These are phyloP conservation scores for Chytriomyces hyalinus DNA, from an alignment of 192 early-diverging fungal genomes.

Conservation along the genomic window DNA sequence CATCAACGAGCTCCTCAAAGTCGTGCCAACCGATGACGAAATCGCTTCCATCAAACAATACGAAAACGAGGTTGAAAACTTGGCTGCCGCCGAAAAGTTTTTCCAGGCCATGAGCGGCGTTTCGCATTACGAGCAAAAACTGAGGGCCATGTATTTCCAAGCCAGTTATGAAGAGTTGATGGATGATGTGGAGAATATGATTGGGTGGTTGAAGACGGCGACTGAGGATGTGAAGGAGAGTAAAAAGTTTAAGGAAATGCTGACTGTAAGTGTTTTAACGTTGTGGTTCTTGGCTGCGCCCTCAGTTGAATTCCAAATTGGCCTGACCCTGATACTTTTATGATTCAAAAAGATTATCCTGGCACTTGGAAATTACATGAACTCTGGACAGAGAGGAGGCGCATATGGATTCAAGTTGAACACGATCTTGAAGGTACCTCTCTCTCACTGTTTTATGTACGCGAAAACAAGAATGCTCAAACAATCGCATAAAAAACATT, in stretches of 20 bases:
- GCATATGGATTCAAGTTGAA: conserved; percentile 60
- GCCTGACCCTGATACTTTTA: background rate
- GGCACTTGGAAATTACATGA: conserved; percentile 63
- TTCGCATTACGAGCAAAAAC: conserved; percentile 47
- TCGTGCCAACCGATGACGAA: conserved; percentile 58
- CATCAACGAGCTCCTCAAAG: conserved; percentile 52
- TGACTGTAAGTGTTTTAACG: too few relatives aligned
- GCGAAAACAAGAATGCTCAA: background rate
- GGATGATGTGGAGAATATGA: conserved; percentile 52
- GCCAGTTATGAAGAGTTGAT: conserved; percentile 46
- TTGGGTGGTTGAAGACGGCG: conserved; percentile 43
- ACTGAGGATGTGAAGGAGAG: conserved; percentile 52
- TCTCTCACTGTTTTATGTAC: conserved; percentile 5
- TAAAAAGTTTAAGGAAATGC: conserved; percentile 52
- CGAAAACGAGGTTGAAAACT: conserved; percentile 48
- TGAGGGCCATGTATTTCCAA: conserved; percentile 57
- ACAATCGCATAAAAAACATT: background rate
- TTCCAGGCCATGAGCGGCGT: conserved; percentile 53
- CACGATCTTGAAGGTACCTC: conserved; percentile 54
- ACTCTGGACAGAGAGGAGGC: conserved; percentile 54
- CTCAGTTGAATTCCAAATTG: too few relatives aligned
- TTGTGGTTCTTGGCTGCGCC: too few relatives aligned
- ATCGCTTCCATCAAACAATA: conserved; percentile 44
- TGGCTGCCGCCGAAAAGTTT: conserved; percentile 55
- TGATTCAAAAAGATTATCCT: conserved; percentile 47